Percentiles rank a stretch among this genome's conserved stretches.
These are phyloP conservation scores for Angophora floribunda DNA, from an alignment of 345 rosid species.

Conservation along the genomic window DNA sequence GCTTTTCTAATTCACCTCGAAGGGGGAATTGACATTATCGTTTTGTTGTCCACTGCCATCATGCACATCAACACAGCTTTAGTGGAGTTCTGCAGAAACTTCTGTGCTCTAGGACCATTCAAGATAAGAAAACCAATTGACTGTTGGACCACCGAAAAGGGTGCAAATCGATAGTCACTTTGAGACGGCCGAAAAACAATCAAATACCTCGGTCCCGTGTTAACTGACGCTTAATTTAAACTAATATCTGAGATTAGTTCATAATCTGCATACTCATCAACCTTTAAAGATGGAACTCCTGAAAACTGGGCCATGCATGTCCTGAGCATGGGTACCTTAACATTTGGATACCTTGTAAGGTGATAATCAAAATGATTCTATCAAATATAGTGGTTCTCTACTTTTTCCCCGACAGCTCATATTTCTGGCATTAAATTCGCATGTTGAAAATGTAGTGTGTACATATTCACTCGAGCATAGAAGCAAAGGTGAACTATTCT, in stretches of 20 bases:
- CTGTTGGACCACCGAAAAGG: background rate
- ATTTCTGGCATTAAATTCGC: conserved; percentile 48
- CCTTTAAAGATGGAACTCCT: background rate
- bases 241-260: background rate
- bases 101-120: background rate
- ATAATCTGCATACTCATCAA: background rate
- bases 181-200: background rate
- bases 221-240: background rate
- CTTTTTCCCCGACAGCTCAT: conserved; percentile 42
- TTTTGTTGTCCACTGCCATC: background rate
- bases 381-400: background rate
- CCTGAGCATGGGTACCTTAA: background rate
- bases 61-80: background rate
- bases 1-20: background rate
- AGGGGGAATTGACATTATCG: background rate
- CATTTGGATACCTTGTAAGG: background rate
- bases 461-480: conserved; percentile 68
- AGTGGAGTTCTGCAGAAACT: background rate
- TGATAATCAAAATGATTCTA: background rate
- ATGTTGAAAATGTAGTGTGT: conserved; percentile 37
- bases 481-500: conserved; percentile 37
- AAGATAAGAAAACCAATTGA: background rate
- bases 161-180: background rate
- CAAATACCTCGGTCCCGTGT: background rate
- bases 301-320: background rate